A percentile compares a stretch with the other conserved stretches of the same genome.
Conservation (phyloP, 2,329 filamentous ascomycete genomes). For the Xylaria sp. region DNA sequence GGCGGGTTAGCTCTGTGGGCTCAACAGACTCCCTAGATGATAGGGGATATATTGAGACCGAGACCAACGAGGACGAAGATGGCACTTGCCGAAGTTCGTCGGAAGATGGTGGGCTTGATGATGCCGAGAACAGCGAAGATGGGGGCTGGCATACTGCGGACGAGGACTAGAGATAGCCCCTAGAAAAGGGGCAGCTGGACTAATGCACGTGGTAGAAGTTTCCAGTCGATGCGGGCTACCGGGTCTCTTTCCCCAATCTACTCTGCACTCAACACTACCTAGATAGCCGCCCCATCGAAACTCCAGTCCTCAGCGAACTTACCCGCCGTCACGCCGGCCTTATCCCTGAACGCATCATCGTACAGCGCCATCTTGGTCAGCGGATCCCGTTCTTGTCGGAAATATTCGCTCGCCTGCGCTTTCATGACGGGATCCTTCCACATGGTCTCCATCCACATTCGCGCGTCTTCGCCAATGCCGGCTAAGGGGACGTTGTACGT, state of each 20-base stretch:
- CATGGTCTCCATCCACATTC: slow-evolving; percentile 48
- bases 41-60: neutral
- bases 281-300: slow-evolving; percentile 18
- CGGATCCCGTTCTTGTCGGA: slow-evolving; percentile 44
- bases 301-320: slow-evolving; percentile 45
- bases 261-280: neutral
- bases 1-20: neutral
- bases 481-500: slow-evolving; percentile 46
- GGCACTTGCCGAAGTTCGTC: neutral
- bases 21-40: neutral
- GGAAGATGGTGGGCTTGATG: neutral
- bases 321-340: slow-evolving; percentile 38
- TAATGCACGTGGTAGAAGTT: neutral
- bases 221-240: too few relatives aligned
- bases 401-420: slow-evolving; percentile 43
- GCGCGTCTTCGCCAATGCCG: slow-evolving; percentile 41
- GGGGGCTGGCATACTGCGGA: slow-evolving; percentile 14
- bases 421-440: slow-evolving; percentile 46
- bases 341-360: slow-evolving; percentile 44
- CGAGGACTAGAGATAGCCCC: neutral
- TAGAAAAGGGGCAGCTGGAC: neutral
- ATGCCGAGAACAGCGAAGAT: neutral
- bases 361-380: slow-evolving; percentile 41
- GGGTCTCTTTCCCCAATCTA: too few relatives aligned
- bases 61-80: neutral